Evolutionary conservation across 2,329 filamentous ascomycete species (phyloP), one percentile per base, ranked within the genome.

Genomic region (Penicillium freii): DNA sequence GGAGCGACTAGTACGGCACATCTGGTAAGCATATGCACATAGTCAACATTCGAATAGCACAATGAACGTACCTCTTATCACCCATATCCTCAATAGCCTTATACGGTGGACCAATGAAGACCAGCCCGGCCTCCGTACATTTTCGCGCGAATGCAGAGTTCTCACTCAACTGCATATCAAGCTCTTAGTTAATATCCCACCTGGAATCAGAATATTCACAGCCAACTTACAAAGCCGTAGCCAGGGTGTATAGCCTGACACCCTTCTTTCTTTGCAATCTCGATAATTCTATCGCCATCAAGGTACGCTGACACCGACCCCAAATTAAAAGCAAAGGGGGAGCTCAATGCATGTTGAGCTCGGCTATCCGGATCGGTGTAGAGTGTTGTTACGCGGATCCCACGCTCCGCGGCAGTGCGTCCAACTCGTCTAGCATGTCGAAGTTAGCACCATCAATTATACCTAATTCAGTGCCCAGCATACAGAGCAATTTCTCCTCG

Each of bases 231-330:
- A 73, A 88, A 99, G 43, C 94, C 94, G 78, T 99, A 99, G 25
- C 94, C 94, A 0, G 94, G 94, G 75, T 99, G 94, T 65, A 99
- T 88, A 5, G 91, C 93, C 72, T 93, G 86, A 69, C 95, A 97
- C 43, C 89, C 89, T 69, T 93, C 85, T 67, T 89, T 82, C 77
- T 92, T 92, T 15, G 93, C 94, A 57, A 96, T 86, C 29, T 86
- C 83, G 62, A 99, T 93, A 71, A 99, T 97, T 62, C 90, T 87
- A 69, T 96, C 90, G 56, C 92, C 92, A 73, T 99, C 93, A 42
- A 99, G 86, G 73, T 99, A 99, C 52, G 89, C 92, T 48, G 88
- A 88, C 17, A 91, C 86, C 8, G 88, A 85, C 23, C 92, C 92
- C 11, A 99, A 84, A 61, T 91, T 92, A 47, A 96, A 84, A 27